Evolutionary conservation across 2,329 filamentous ascomycete species (phyloP).

Genomic region (Cyphellophora europaea): DNA sequence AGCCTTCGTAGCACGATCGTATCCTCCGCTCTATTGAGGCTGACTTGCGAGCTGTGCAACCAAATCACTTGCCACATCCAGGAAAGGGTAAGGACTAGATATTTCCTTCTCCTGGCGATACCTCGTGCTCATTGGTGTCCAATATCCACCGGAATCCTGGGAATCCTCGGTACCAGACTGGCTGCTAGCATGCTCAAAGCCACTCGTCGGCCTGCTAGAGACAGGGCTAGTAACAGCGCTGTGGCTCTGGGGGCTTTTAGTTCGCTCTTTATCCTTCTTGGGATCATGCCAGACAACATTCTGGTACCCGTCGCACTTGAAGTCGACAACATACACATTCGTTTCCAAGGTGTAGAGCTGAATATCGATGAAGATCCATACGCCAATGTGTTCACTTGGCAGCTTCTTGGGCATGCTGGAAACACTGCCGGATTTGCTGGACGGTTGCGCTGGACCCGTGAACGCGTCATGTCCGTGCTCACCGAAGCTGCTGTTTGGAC

Average conservation of each 20-base stretch:
- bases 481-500: slow-evolving; percentile 11
- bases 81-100: slow-evolving; percentile 87
- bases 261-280: slow-evolving; percentile 27
- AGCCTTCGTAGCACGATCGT: too few species aligned
- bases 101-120: slow-evolving; percentile 75
- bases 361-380: slow-evolving; percentile 93
- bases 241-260: slow-evolving; percentile 19
- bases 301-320: slow-evolving; percentile 97
- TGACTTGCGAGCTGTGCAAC: slow-evolving; percentile 74
- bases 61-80: slow-evolving; percentile 83
- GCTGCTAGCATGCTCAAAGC: slow-evolving; percentile 24
- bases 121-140: slow-evolving; percentile 38
- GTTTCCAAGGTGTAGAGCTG: slow-evolving; percentile 92
- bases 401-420: slow-evolving; percentile 14
- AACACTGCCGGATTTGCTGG: slow-evolving; percentile 15
- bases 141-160: slow-evolving; percentile 36
- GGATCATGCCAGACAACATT: slow-evolving; percentile 51
- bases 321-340: slow-evolving; percentile 91
- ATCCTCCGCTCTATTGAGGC: too few species aligned
- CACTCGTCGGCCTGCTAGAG: slow-evolving; percentile 34
- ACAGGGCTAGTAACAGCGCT: slow-evolving; percentile 35
- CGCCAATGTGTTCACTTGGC: slow-evolving; percentile 36
- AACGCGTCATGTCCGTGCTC: slow-evolving; percentile 15
- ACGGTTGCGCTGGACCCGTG: slow-evolving; percentile 20
- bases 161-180: slow-evolving; percentile 6